Base-by-base conservation (phyloP, 2,329 filamentous ascomycete genomes). In the Thermochaetoides dissita region DNA sequence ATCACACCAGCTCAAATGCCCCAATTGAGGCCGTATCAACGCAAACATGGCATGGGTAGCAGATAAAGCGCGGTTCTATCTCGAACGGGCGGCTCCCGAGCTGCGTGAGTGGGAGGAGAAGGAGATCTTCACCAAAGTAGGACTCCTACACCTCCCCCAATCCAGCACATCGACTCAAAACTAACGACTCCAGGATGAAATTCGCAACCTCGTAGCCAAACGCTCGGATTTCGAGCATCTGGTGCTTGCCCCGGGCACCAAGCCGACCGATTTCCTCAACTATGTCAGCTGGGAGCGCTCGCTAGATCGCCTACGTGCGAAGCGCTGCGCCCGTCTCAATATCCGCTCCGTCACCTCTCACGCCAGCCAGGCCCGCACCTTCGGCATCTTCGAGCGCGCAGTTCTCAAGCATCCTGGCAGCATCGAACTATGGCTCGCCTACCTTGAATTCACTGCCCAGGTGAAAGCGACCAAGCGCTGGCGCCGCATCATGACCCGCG, bases 61-160 rank as follows among this genome's bases (percentile, higher is more conserved):
- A 49, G 91, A 96, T 57, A 96, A 95, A 64, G 91, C 89, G 43
- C 84, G 89, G 45, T 96, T 89, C 64, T 95, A 84, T 63, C 74
- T 96, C 50, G 91, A 98, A 67, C 82, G 89, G 53, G 82, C 84
- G 2, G 84, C 95, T 36, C 86, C 88, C 10, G 88, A 96, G 61
- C 74, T 98, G 44, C 85, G 87, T 49, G 87, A 94, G 55, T 93
- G 86, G 61, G 84, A 94, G 63, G 76, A 84, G 51, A 95, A 94
- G 62, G 81, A 85, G 54, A 83, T 98, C 53, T 98, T 98, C 65
- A 76, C 73, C 47, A 79, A 81, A 66, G 84, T 84, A 61, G 31
- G 63, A 53, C 24, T 32, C 24, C 38, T 44, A 24, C 17, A 24
- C 17, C 30, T 36, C 24, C 38, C n/a, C 5, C 12, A 12, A 7